Conservation (phyloP, 2,329 filamentous ascomycete species). For the Xylaria sp. region DNA sequence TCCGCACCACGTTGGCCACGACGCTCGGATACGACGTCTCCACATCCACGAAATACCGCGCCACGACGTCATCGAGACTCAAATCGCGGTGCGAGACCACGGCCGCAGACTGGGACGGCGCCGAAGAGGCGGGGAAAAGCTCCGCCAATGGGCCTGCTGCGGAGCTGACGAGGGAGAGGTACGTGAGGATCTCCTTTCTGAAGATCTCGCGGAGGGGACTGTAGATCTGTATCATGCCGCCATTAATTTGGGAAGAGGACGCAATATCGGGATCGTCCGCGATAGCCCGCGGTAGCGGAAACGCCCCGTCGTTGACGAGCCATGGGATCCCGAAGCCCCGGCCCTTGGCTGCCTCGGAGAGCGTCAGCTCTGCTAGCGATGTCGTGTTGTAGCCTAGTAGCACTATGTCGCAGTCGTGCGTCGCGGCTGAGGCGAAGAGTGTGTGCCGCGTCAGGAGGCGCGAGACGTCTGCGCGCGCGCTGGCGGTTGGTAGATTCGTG, state of each 20-base stretch:
- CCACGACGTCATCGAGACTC: constrained; percentile 92
- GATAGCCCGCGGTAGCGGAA: constrained; percentile 44
- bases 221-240: constrained; percentile 61
- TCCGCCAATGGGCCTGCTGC: constrained; percentile 2
- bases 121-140: constrained; percentile 16
- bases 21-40: constrained; percentile 89
- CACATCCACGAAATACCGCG: constrained; percentile 85
- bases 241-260: not conserved
- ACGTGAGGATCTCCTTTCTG: constrained; percentile 79
- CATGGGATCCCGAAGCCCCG: constrained; percentile 85
- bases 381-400: constrained; percentile 90
- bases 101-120: constrained; percentile 56
- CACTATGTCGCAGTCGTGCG: constrained; percentile 72
- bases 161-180: constrained; percentile 62
- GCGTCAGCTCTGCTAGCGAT: constrained; percentile 82
- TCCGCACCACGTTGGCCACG: constrained; percentile 94
- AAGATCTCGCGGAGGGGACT: constrained; percentile 88
- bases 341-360: constrained; percentile 91
- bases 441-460: constrained; percentile 77
- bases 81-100: constrained; percentile 76
- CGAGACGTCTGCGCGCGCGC: constrained; percentile 78
- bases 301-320: constrained; percentile 79
- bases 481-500: constrained; percentile 73
- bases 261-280: not conserved
- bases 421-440: constrained; percentile 71